Percentiles rank a stretch among this genome's conserved stretches.
These are phyloP conservation scores for Penicillium sclerotiorum DNA, from an alignment of 2,329 filamentous ascomycete genomes.

Conservation along the genomic window DNA sequence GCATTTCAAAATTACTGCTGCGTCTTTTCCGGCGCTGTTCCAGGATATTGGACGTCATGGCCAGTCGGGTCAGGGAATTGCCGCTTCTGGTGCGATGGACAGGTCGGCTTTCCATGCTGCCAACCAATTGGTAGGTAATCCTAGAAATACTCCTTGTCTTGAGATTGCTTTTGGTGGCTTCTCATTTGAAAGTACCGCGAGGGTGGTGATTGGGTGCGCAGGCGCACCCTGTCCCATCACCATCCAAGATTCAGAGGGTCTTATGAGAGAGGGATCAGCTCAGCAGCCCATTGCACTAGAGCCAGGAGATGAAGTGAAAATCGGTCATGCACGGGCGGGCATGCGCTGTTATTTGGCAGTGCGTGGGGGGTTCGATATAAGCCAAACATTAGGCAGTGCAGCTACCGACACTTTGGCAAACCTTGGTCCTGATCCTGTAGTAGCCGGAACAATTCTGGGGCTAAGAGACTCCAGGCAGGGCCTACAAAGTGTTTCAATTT, in stretches of 20 bases:
- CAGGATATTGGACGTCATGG: not conserved
- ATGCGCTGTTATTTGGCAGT: not conserved
- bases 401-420: not conserved
- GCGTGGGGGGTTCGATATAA: not conserved
- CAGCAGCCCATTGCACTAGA: not conserved
- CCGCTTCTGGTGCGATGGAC: not conserved
- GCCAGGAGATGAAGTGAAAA: not conserved
- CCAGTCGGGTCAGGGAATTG: not conserved
- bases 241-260: not conserved
- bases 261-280: not conserved
- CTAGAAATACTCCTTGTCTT: not conserved
- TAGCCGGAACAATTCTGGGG: not conserved
- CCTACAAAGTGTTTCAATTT: not conserved
- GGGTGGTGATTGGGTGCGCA: not conserved
- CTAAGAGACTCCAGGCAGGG: not conserved
- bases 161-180: not conserved
- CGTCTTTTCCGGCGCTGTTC: not conserved
- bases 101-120: not conserved
- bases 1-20: not conserved
- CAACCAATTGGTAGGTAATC: not conserved
- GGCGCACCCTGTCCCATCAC: not conserved
- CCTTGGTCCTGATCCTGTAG: not conserved
- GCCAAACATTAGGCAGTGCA: not conserved
- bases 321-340: not conserved
- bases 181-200: not conserved